Evolutionary conservation across 108 stramenopile species (phyloP), one percentile per base, ranked within the genome.

Genomic region (Stephanodiscus minutulus): DNA sequence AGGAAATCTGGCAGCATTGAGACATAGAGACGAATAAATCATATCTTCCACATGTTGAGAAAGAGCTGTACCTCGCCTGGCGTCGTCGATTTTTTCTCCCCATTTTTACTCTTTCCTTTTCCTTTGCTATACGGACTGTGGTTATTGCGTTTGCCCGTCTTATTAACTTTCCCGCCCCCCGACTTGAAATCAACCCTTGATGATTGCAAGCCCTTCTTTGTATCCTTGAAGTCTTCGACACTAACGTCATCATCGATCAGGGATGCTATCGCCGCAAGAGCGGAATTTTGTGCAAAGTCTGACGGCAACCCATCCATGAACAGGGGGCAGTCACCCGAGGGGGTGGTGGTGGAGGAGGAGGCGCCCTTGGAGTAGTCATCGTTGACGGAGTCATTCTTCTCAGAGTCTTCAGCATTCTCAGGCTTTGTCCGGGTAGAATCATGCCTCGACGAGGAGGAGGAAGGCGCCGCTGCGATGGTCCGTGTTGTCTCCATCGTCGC

Each of bases 1-100:
- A 8, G 39, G 10, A 39, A 11, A 9, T 8, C 39, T 39, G 39
- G 12, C 47, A 18, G n/a, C 46, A 29, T 27, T 3, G 18, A 62
- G 0, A 35, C 5, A 62, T 8, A 22, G 0, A 21, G 41, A 61
- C 22, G 35, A 72, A 15, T 53, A n/a, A 20, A 61, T 82, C 59
- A 87, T 52, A 87, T 41, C 64, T 87, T 93, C 92, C 92, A 93
- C 82, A 93, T 78, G 18, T 85, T 87, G 73, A 93, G 63, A 84
- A 93, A 93, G 25, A 93, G 64, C 39, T 87, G 88, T 13, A 87
- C 87, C 71, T 93, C 92, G 22, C 87, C 85, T n/a, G 90, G 28
- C 0, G 88, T 69, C 37, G 86, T 58, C 59, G 48, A 52, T 15
- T 17, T 55, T 47, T 72, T 58, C 13, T 55, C 33, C 54, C 44